Conservation (phyloP, 1,284 basidiomycete species). For the Papiliotrema fonsecae region DNA sequence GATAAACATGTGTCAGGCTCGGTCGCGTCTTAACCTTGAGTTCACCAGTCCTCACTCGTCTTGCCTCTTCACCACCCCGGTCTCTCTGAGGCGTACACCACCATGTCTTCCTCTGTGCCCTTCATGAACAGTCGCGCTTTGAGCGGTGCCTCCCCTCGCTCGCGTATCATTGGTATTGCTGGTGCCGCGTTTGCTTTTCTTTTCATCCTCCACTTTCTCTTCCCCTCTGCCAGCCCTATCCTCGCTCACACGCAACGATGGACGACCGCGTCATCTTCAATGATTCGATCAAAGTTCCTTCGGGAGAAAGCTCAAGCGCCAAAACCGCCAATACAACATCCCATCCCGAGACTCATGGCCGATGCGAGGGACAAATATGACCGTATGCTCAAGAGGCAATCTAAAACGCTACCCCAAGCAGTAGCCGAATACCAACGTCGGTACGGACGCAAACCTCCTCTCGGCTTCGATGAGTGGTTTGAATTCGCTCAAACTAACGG, state of each 20-base stretch:
- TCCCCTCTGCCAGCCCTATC: slow-evolving; percentile 27
- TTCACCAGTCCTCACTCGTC: not conserved
- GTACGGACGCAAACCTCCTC: slow-evolving; percentile 73
- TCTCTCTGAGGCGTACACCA: no score
- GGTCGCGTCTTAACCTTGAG: not conserved
- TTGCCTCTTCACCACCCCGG: not conserved
- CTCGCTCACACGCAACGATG: slow-evolving; percentile 37
- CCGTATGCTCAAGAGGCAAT: slow-evolving; percentile 65
- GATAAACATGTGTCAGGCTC: not conserved
- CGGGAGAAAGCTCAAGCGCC: slow-evolving; percentile 38
- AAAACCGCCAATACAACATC: slow-evolving; percentile 56
- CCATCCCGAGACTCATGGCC: slow-evolving; percentile 74
- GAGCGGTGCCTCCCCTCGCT: slow-evolving; percentile 21
- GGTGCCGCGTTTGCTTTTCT: slow-evolving; percentile 24
- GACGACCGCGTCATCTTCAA: slow-evolving; percentile 44
- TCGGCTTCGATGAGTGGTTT: slow-evolving; percentile 87
- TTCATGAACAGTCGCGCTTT: not conserved
- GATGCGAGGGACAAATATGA: slow-evolving; percentile 66
- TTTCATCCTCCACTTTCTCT: slow-evolving; percentile 33
- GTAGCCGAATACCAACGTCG: slow-evolving; percentile 71
- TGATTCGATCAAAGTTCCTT: slow-evolving; percentile 45
- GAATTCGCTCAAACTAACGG: slow-evolving; percentile 67
- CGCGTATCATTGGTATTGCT: slow-evolving; percentile 21
- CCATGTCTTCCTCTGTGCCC: not conserved
- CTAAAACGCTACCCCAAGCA: slow-evolving; percentile 66